Evolutionary conservation across 441 rosid genomes (phyloP), one percentile per base, ranked within the genome.

Genomic region (Theobroma grandiflorum): DNA sequence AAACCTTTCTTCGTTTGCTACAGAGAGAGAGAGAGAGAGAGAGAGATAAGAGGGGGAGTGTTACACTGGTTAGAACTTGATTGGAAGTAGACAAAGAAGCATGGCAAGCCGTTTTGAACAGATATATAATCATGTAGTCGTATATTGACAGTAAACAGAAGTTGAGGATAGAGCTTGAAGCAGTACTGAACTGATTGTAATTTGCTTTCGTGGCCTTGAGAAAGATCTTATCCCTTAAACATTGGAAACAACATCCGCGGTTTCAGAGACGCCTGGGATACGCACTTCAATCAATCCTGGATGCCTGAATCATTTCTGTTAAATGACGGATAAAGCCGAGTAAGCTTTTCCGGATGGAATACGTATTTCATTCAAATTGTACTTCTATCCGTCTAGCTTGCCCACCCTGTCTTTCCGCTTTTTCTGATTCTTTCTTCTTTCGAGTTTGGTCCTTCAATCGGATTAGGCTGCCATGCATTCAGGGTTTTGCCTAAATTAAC

Each of bases 321-420:
- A 22, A 22, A 68, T 22, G 18, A 9, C 0, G 11, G 43, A 12
- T 4, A 0, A 22, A 18, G 3, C 11, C 7, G 68, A 14, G n/a
- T 65, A 65, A 38, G 49, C 47, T 22, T 12, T 67, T n/a, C 15
- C 11, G 7, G 11, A 69, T 33, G 11, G 49, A 10, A 71, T 50
- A 33, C 61, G 75, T 71, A 50, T 71, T 71, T 52, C 45, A 50
- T 71, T 71, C 16, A 71, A 71, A 71, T 71, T 71, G 45, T 16
- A 16, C 8, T 8, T 11, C 73, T n/a, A 64, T 12, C 53, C 11
- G 4, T 45, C 55, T 22, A 47, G 1, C 57, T 22, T 26, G 1
- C 57, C 40, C 15, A 11, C 45, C 55, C 57, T 43, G 73, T 69
- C 73, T 69, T 45, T 45, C 22, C 57, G 4, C 1, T 38, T n/a